Base-by-base conservation (phyloP, 805 yeast genomes). In the Lachancea mirantina region DNA sequence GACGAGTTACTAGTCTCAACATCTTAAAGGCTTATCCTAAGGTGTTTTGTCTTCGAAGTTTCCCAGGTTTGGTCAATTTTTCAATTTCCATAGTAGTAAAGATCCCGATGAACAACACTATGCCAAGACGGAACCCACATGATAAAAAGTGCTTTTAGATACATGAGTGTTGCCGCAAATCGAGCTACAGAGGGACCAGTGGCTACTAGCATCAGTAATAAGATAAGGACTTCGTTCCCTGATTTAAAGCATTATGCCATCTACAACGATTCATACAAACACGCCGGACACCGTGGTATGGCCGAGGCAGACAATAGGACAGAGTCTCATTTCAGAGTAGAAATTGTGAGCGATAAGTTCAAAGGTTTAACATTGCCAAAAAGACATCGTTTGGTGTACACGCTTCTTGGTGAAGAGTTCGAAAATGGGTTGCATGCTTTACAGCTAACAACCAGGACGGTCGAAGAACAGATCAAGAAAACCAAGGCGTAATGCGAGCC, bases 241-340 rank as follows among this genome's bases (percentile, higher is more conserved):
- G 43, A 61, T 42, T 94, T 74, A 14, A 49, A 51, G 6, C 55
- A 42, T 43, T 65, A 72, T 43, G 68, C 62, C 19, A 68, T 89
- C 5, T 64, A 63, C 37, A 89, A 89, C 54, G 96, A 89, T 57
- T 84, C 95, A 5, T 76, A 75, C 57, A 82, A 82, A 52, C 97
- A 89, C 57, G 74, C 87, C 2, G 88, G 84, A 43, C 97, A 89
- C 56, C 78, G 76, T 37, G 87, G 94, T 2, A 70, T 84, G 63
- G 69, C 76, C 33, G 85, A 79, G 4, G 84, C 88, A 6, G 45
- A 68, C 2, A 85, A 85, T 56, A 66, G 63, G 10, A 67, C 70
- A 2, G 96, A 89, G 57, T 79, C 94, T 0, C 96, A 89, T 55
- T 85, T 88, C 58, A 61, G 84, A 35, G 57, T 89, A 22, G 78